Evolutionary conservation across 2,329 filamentous ascomycete genomes (phyloP).

Genomic region (Alternaria sp.): DNA sequence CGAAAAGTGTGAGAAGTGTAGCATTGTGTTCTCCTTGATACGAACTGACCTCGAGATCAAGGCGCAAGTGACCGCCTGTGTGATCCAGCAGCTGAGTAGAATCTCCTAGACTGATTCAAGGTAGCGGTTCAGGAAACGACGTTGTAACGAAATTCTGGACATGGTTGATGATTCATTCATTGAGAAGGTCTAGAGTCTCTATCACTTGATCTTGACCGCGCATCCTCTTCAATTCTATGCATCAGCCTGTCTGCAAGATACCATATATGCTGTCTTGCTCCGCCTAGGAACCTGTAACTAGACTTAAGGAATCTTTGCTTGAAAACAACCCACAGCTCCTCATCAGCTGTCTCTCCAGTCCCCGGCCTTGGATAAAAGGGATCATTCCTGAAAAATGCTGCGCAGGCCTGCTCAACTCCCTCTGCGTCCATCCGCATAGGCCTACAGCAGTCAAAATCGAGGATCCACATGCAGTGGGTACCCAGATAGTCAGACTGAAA

Average conservation of each 20-base stretch:
- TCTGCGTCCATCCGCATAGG: conserved; percentile 50
- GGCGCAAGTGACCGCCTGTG: too few relatives aligned
- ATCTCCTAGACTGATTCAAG: too few relatives aligned
- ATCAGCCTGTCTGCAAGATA: background rate
- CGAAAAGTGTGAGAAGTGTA: too few relatives aligned
- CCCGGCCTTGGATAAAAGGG: conserved; percentile 57
- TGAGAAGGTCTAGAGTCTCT: too few relatives aligned
- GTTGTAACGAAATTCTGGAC: too few relatives aligned
- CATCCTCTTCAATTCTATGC: background rate
- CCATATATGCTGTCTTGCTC: background rate
- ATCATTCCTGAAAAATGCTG: conserved; percentile 61
- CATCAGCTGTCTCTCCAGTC: conserved; percentile 13
- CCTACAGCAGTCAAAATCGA: conserved; percentile 70
- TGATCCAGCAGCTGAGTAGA: too few relatives aligned
- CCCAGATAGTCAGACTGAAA: conserved; percentile 21
- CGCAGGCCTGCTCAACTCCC: conserved; percentile 55
- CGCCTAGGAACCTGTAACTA: background rate
- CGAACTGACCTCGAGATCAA: too few relatives aligned
- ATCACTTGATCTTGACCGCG: background rate
- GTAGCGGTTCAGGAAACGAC: too few relatives aligned
- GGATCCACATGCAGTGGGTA: conserved; percentile 44
- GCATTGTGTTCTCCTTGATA: too few relatives aligned
- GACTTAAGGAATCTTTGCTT: background rate
- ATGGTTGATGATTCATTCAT: too few relatives aligned
- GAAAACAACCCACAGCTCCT: conserved; percentile 8